Conservation (phyloP, 345 rosid genomes). For the Trapa bicornis region DNA sequence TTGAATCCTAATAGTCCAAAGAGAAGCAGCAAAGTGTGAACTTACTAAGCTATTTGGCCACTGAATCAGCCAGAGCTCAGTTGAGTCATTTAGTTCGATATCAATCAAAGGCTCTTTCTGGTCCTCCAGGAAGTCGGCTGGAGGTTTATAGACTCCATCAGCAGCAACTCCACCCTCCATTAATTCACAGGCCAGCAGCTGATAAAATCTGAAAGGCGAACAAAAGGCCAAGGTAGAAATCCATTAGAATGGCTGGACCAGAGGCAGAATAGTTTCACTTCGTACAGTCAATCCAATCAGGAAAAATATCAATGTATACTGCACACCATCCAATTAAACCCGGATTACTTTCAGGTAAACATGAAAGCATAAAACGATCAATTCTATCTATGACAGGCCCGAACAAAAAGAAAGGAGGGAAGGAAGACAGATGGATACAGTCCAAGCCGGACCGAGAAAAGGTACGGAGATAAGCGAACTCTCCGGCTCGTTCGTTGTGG, state of each 20-base stretch:
- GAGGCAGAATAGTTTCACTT: neutral
- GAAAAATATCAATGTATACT: too few relatives aligned
- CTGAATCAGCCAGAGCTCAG: constrained; percentile 79
- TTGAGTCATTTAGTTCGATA: constrained; percentile 16
- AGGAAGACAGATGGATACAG: too few relatives aligned
- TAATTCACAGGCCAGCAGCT: neutral
- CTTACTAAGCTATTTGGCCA: constrained; percentile 53
- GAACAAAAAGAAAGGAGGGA: too few relatives aligned
- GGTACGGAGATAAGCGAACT: too few relatives aligned
- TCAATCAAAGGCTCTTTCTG: constrained; percentile 29
- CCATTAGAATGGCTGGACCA: neutral
- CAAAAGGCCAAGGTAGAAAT: neutral
- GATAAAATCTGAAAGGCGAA: neutral
- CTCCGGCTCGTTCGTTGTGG: too few relatives aligned
- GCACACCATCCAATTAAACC: too few relatives aligned
- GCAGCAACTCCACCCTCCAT: constrained; percentile 14
- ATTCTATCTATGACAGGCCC: too few relatives aligned
- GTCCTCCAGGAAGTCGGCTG: constrained; percentile 30
- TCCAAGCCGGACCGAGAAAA: too few relatives aligned
- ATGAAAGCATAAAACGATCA: too few relatives aligned
- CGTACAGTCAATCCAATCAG: too few relatives aligned
- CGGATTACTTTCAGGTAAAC: too few relatives aligned
- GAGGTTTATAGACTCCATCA: constrained; percentile 25
- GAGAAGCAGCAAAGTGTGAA: neutral
- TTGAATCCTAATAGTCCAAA: too few relatives aligned